phyloP scores from a whole-genome alignment of 2,329 filamentous ascomycete genomes.

The Curvularia sp. region DNA sequence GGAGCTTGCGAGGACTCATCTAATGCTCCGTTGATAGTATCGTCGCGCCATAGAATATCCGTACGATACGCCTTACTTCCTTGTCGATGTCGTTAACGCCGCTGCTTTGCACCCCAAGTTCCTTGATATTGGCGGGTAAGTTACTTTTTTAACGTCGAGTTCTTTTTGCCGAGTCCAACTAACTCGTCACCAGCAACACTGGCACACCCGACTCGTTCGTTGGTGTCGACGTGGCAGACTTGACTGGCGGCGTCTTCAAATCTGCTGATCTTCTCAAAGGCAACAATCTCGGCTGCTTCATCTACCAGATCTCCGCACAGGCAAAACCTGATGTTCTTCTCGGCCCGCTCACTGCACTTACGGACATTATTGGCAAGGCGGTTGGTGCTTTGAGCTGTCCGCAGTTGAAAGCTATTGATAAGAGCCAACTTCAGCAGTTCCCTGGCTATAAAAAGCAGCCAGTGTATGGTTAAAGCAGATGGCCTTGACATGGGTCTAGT shows the following conservation, averaged over 20 bases:
- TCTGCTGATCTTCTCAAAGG: conserved; percentile 22
- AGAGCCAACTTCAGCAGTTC: conserved; percentile 25
- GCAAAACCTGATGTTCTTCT: conserved; percentile 34
- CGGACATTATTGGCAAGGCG: conserved; percentile 21
- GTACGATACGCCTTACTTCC: conserved; percentile 32
- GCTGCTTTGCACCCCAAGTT: conserved; percentile 34
- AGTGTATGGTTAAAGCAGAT: conserved; percentile 24
- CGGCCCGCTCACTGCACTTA: conserved; percentile 23
- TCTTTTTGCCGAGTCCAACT: not conserved
- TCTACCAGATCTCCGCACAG: conserved; percentile 29
- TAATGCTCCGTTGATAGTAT: conserved; percentile 20
- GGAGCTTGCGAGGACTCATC: not conserved
- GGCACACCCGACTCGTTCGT: conserved; percentile 35
- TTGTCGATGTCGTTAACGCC: conserved; percentile 29
- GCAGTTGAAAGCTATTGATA: conserved; percentile 25
- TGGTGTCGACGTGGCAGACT: conserved; percentile 25
- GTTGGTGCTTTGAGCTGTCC: conserved; percentile 29
- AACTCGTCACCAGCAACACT: conserved; percentile 22
- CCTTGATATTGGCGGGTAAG: conserved; percentile 30
- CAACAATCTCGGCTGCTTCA: conserved; percentile 31
- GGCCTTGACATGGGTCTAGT: not conserved
- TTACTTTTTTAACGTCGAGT: not conserved
- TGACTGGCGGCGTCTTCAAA: conserved; percentile 31
- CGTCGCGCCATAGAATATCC: conserved; percentile 32
- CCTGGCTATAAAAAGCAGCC: conserved; percentile 29